These are phyloP conservation scores for Fusarium sp. DNA, from an alignment of 2,329 filamentous ascomycete genomes.

Conservation along the genomic window DNA sequence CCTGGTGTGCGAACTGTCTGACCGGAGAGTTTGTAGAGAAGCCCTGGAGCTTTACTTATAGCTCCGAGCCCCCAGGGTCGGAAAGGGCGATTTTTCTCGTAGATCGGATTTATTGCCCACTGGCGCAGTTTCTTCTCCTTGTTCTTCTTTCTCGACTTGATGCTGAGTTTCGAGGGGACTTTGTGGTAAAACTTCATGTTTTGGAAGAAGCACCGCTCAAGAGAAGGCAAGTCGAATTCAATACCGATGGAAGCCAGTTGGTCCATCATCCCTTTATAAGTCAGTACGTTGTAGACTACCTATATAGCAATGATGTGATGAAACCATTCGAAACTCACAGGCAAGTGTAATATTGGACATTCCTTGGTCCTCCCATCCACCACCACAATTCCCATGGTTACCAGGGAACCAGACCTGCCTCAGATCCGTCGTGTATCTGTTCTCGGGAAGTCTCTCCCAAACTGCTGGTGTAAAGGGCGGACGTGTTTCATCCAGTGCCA, in stretches of 20 bases:
- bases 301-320: background rate
- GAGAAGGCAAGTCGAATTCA: slow-evolving; percentile 60
- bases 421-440: slow-evolving; percentile 58
- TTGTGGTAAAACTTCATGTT: slow-evolving; percentile 52
- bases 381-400: slow-evolving; percentile 77
- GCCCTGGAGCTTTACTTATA: slow-evolving; percentile 56
- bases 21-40: slow-evolving; percentile 61
- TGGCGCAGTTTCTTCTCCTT: slow-evolving; percentile 25
- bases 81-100: slow-evolving; percentile 61
- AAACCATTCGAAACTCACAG: slow-evolving; percentile 50
- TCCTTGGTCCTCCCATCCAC: slow-evolving; percentile 71
- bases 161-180: slow-evolving; percentile 19
- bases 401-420: slow-evolving; percentile 77
- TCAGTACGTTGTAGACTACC: background rate
- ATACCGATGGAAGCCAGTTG: slow-evolving; percentile 65
- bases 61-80: slow-evolving; percentile 63
- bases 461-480: slow-evolving; percentile 67
- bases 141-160: slow-evolving; percentile 34
- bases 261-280: slow-evolving; percentile 66
- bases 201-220: slow-evolving; percentile 58
- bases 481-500: slow-evolving; percentile 70
- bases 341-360: slow-evolving; percentile 57
- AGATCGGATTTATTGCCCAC: slow-evolving; percentile 65
- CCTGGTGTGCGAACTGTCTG: slow-evolving; percentile 61
- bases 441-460: slow-evolving; percentile 62